Base-by-base conservation (phyloP, 495 filamentous ascomycete genomes). In the Cercophora scortea region DNA sequence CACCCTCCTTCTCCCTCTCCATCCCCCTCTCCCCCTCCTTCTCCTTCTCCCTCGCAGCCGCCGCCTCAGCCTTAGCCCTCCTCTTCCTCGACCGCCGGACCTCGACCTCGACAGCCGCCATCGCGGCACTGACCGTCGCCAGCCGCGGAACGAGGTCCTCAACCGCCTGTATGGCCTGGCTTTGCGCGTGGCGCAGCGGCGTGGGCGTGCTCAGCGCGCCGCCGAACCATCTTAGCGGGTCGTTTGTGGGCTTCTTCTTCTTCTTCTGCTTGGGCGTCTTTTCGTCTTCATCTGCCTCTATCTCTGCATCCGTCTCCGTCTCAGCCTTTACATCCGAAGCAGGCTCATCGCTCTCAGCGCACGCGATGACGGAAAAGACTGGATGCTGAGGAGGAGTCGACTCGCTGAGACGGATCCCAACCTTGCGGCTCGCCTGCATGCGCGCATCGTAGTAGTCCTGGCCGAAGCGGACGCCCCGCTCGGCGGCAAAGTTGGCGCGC, bases 151-250 rank as follows among this genome's bases (percentile, higher is more conserved):
- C 60, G 39, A 74, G 52, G 8, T 71, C 60, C 59, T 73, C 69
- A 7, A 79, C 69, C 3, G 69, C 68, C 49, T 67, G 47, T 41
- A 75, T 56, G 18, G 73, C 68, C 41, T 67, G 63, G 11, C 48
- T 66, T 63, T 88, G 85, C 0, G 85, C 83, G 18, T 61, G 69
- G 46, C 82, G 79, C 39, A 90, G 72, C 7, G 81, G 66, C 25
- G 66, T 67, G 0, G 86, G 81, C 8, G 82, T 75, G 0, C 89
- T 67, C 36, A 89, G 76, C 25, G 25, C 25, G 25, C 25, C 25
- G 6, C 86, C 86, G 62, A 85, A 89, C 84, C 84, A 87, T 35
- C 74, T 66, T 42, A 89, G 71, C 6, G 86, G 85, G 60, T 89
- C 78, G 12, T 62, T 62, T 9, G 41, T 18, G 16, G 45, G 50